phyloP scores from a whole-genome alignment of 805 yeast genomes.

The Spathaspora girioi region DNA sequence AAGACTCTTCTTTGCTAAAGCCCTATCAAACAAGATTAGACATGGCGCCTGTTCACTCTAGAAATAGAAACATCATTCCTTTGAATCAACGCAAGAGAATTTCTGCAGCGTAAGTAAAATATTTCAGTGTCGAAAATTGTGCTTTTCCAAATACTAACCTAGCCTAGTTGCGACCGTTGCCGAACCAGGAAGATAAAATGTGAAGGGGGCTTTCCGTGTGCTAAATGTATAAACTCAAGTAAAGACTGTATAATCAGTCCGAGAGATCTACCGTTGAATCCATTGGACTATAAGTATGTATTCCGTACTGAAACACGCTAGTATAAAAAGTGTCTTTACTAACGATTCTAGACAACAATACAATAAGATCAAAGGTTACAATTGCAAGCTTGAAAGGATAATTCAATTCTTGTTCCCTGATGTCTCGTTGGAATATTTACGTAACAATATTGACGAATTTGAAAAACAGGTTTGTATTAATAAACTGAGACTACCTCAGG shows the following conservation, averaged over 20 bases:
- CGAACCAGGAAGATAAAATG: constrained; percentile 6
- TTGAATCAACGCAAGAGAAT: constrained; percentile 7
- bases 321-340: background rate
- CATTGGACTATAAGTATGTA: constrained; percentile 6
- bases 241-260: constrained; percentile 8
- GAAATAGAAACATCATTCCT: constrained; percentile 9
- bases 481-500: background rate
- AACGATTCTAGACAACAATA: constrained; percentile 2
- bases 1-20: too few relatives aligned
- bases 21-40: background rate
- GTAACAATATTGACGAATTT: constrained; percentile 10
- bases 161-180: constrained; percentile 11
- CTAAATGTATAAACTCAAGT: background rate
- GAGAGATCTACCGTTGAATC: constrained; percentile 8
- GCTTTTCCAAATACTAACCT: constrained; percentile 1
- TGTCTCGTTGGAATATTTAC: constrained; percentile 6
- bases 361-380: constrained; percentile 6
- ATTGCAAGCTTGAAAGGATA: constrained; percentile 12
- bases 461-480: constrained; percentile 10
- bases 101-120: constrained; percentile 8
- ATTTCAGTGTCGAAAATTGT: background rate
- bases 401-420: constrained; percentile 9
- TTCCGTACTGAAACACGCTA: background rate
- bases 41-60: background rate
- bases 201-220: constrained; percentile 7